A percentile compares a stretch with the other conserved stretches of the same genome.
Conservation (phyloP, 768 basidiomycete species). For the Phanerodontia chrysosporium region DNA sequence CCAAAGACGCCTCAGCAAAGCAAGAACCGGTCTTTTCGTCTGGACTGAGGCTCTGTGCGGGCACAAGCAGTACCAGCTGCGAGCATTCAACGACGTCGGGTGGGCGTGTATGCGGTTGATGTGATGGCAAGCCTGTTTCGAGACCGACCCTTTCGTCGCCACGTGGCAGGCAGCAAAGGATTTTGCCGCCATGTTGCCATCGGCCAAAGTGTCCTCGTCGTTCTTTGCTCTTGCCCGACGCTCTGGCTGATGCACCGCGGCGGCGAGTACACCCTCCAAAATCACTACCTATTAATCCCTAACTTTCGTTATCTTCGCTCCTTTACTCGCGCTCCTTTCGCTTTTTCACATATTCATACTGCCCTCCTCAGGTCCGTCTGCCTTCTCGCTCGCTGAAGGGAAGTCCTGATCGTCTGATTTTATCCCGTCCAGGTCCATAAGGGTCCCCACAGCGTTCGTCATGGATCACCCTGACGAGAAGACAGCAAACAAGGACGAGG, state of each 20-base stretch:
- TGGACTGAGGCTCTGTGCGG: neutral
- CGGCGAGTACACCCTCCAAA: neutral
- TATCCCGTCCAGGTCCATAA: neutral
- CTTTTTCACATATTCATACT: neutral
- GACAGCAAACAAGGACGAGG: neutral
- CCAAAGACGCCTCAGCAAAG: neutral
- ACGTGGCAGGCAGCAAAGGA: neutral
- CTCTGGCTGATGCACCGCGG: neutral
- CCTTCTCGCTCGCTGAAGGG: neutral
- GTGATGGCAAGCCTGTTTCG: neutral
- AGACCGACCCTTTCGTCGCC: neutral
- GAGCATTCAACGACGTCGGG: neutral
- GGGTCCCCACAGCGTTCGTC: neutral
- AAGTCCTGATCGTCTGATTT: neutral
- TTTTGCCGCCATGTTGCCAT: neutral
- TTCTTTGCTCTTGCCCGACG: neutral
- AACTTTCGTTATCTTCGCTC: neutral
- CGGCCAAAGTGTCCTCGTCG: neutral
- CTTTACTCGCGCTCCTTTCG: neutral
- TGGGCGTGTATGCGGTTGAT: neutral
- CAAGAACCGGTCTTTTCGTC: neutral
- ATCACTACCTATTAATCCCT: neutral
- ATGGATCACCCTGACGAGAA: neutral
- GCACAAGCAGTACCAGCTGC: too few relatives aligned
- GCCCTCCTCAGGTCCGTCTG: neutral